Base-by-base conservation (phyloP, 1,139 yeast species). In the Scheffersomyces cryptocercus region DNA sequence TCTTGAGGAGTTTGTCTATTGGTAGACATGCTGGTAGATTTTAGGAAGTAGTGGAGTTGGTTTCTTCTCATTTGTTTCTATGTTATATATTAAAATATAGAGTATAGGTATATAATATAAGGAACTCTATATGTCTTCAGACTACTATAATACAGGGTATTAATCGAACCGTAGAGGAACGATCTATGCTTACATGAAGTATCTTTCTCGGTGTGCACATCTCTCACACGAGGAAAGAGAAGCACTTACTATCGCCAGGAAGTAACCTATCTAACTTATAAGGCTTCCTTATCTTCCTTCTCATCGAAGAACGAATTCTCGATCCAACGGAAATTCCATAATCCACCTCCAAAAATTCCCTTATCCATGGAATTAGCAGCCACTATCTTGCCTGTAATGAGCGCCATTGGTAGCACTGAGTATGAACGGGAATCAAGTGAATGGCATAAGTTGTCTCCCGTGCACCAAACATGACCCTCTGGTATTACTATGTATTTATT, bases 401-500 rank as follows among this genome's bases (percentile, higher is more conserved):
- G 68, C 0, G 84, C 98, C 82, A 89, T 75, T 1, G 99, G 99
- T 32, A 93, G 67, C 16, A 85, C 90, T 24, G 93, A 88, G 61
- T 93, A 93, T 0, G 90, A 81, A 52, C 99, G 70, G 5, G 97
- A 89, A 56, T 95, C 99, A 43, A 91, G 68, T n/a, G 97, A 88
- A 54, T 85, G 90, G 34, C 89, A 78, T 45, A 93, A 64, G 58
- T 93, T 93, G 59, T 93, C 99, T 2, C 99, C 99, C 0, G 97
- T 89, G 4, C 91, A 85, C 98, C 98, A 95, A 37, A 90, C 89
- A 65, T 95, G 99, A 3, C 99, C 99, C 44, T 82, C 81, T 0
- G 96, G 96, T 0, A 88, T 85, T 42, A 68, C 70, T 7, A 88
- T 81, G 55, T 69, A 87, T 46, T 81, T 79, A 55, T 83, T 76